Evolutionary conservation across 2,329 filamentous ascomycete genomes (phyloP).

Genomic region (Ophiostoma ulmi): DNA sequence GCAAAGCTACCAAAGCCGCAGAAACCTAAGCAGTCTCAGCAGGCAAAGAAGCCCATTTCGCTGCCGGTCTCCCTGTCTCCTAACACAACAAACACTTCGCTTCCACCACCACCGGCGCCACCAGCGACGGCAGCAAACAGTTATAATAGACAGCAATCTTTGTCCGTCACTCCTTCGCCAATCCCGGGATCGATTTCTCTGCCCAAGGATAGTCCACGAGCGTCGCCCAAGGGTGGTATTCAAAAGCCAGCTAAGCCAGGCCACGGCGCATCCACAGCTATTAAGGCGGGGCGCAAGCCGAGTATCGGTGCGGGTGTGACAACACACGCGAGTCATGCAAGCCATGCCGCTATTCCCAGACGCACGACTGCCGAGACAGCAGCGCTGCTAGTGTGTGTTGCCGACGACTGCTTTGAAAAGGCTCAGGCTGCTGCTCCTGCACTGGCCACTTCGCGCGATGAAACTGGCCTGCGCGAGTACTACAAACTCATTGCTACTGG

Average conservation of each 20-base stretch:
- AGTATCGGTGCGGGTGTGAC: constrained; percentile 29
- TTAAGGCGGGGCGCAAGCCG: constrained; percentile 26
- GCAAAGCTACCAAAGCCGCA: constrained; percentile 24
- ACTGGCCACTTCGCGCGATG: constrained; percentile 47
- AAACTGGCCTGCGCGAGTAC: constrained; percentile 57
- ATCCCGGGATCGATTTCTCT: constrained; percentile 23
- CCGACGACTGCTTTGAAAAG: constrained; percentile 68
- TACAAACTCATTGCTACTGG: constrained; percentile 67
- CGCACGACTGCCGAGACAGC: constrained; percentile 46
- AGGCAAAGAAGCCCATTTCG: constrained; percentile 23
- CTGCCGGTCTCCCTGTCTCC: constrained; percentile 20
- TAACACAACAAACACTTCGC: constrained; percentile 21
- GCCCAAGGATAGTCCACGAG: constrained; percentile 24
- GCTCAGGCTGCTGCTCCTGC: constrained; percentile 53
- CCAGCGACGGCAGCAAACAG: neutral
- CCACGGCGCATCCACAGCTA: neutral
- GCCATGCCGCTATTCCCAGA: constrained; percentile 33
- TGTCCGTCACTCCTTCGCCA: constrained; percentile 24
- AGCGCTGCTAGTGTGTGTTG: constrained; percentile 62
- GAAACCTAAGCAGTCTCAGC: constrained; percentile 22
- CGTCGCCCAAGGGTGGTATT: constrained; percentile 26
- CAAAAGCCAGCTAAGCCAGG: constrained; percentile 26
- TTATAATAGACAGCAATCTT: constrained; percentile 5
- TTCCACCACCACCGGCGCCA: constrained; percentile 19
- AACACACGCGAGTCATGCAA: neutral